These are phyloP conservation scores for Helichrysum umbraculigerum DNA, from an alignment of 129 eudicot genomes.

Conservation along the genomic window DNA sequence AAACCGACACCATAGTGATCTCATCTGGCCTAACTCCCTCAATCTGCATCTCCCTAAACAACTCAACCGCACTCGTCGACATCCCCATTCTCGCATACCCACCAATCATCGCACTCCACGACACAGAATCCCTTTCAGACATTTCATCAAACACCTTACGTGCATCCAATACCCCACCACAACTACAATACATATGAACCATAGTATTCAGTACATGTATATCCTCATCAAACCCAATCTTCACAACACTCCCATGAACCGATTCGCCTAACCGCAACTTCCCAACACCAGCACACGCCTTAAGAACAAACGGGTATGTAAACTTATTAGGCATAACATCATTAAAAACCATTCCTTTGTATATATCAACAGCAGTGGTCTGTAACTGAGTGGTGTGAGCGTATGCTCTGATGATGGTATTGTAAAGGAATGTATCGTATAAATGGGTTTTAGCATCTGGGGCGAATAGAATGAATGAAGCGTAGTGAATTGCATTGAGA, in stretches of 20 bases:
- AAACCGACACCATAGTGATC: conserved; percentile 64
- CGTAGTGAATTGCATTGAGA: conserved; percentile 53
- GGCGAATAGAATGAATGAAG: conserved; percentile 54
- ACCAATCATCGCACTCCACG: conserved; percentile 85
- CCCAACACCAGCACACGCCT: conserved; percentile 79
- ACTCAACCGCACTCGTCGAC: conserved; percentile 51
- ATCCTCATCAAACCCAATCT: conserved; percentile 65
- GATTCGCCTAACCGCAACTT: conserved; percentile 44
- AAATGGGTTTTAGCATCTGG: conserved; percentile 40
- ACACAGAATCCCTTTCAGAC: conserved; percentile 48
- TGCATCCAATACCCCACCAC: conserved; percentile 47
- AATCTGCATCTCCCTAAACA: conserved; percentile 79
- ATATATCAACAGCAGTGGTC: conserved; percentile 37
- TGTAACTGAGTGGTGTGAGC: conserved; percentile 42
- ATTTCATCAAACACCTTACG: conserved; percentile 65
- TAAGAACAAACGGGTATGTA: conserved; percentile 79
- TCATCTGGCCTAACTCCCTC: conserved; percentile 55
- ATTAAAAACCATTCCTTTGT: conserved; percentile 46
- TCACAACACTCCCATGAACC: conserved; percentile 60
- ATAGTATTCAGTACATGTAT: conserved; percentile 63
- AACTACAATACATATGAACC: conserved; percentile 70
- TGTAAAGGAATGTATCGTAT: conserved; percentile 76
- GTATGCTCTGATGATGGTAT: conserved; percentile 70
- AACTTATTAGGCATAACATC: conserved; percentile 65
- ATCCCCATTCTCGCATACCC: conserved; percentile 62